phyloP scores from a whole-genome alignment of 805 yeast species.

The Pichia manshurica region DNA sequence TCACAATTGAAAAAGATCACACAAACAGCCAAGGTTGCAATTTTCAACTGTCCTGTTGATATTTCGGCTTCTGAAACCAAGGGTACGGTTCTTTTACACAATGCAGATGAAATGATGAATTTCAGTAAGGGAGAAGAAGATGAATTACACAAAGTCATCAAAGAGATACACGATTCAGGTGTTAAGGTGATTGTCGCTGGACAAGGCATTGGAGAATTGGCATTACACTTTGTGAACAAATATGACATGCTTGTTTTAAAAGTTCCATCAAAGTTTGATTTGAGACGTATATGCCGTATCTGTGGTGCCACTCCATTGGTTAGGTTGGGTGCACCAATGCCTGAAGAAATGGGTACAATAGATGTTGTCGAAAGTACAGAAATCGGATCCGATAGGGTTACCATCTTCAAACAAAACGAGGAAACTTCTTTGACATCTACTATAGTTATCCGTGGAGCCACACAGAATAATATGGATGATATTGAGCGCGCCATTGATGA shows the following conservation, averaged over 20 bases:
- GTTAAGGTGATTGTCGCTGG: conserved; percentile 91
- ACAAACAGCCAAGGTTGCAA: conserved; percentile 75
- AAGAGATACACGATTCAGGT: conserved; percentile 78
- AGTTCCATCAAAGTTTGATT: conserved; percentile 90
- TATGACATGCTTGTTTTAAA: conserved; percentile 77
- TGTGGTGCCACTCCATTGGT: conserved; percentile 97
- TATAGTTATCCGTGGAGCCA: conserved; percentile 92
- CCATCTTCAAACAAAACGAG: conserved; percentile 77
- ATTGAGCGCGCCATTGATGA: conserved; percentile 97
- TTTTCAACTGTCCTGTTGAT: conserved; percentile 90
- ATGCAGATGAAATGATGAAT: conserved; percentile 94
- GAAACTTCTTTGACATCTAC: conserved; percentile 79
- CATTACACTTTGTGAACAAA: conserved; percentile 87
- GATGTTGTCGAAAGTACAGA: conserved; percentile 88
- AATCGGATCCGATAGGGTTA: conserved; percentile 96
- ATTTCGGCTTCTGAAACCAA: conserved; percentile 96
- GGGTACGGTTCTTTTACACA: conserved; percentile 93
- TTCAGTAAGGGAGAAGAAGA: conserved; percentile 95
- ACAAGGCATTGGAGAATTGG: conserved; percentile 85
- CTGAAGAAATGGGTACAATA: conserved; percentile 86
- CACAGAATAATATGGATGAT: conserved; percentile 88
- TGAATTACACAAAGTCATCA: conserved; percentile 79
- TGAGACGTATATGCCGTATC: conserved; percentile 89
- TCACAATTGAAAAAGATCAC: conserved; percentile 68
- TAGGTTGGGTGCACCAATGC: conserved; percentile 88